Evolutionary conservation across 805 yeast genomes (phyloP).

Genomic region (Candida quercuum): DNA sequence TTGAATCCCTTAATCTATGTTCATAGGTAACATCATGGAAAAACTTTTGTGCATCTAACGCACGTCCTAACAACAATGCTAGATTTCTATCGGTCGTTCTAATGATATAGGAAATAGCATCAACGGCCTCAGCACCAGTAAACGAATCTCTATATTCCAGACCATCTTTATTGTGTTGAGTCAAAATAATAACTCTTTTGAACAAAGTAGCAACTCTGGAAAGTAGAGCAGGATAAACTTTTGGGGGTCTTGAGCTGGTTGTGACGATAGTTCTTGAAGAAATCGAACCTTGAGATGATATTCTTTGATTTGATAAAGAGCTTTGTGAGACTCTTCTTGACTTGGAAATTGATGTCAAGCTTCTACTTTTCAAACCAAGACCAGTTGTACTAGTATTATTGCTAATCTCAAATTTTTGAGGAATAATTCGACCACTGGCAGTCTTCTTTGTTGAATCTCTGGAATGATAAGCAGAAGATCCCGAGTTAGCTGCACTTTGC

Average conservation of each 20-base stretch:
- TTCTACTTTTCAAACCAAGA: constrained; percentile 39
- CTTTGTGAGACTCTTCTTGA: constrained; percentile 20
- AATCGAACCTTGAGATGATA: constrained; percentile 18
- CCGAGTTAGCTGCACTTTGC: neutral
- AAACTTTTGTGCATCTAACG: constrained; percentile 89
- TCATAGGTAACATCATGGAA: constrained; percentile 96
- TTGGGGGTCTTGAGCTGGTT: constrained; percentile 44
- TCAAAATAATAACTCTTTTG: constrained; percentile 60
- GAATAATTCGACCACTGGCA: constrained; percentile 38
- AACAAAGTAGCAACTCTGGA: constrained; percentile 81
- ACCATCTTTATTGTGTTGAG: constrained; percentile 85
- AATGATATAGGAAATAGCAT: constrained; percentile 77
- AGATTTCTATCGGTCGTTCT: constrained; percentile 87
- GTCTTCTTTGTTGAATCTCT: constrained; percentile 30
- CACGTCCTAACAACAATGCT: constrained; percentile 83
- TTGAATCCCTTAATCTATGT: constrained; percentile 85
- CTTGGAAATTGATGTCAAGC: constrained; percentile 34
- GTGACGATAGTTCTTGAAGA: constrained; percentile 40
- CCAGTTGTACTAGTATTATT: constrained; percentile 22
- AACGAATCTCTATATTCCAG: constrained; percentile 88
- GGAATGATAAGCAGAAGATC: constrained; percentile 26
- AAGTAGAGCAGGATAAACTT: constrained; percentile 84
- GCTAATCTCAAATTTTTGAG: constrained; percentile 39
- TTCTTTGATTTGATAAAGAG: constrained; percentile 20
- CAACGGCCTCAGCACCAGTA: constrained; percentile 92